Conservation (phyloP, 805 yeast species). For the Saccharomycopsis oosterbeekiorum region DNA sequence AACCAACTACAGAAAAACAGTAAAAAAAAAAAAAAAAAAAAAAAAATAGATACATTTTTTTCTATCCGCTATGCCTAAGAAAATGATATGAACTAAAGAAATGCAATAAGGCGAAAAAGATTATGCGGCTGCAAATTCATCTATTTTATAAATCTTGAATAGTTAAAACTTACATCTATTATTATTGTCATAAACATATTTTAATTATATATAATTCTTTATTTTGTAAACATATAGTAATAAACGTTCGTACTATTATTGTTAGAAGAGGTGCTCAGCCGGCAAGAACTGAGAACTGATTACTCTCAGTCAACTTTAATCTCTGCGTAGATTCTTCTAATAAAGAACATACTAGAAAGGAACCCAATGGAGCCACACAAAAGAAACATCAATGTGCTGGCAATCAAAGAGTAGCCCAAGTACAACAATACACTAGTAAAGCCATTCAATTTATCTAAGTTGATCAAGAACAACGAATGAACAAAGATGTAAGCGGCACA, state of each 20-base stretch:
- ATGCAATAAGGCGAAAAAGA: not conserved
- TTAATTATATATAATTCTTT: not conserved
- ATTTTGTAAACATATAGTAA: not conserved
- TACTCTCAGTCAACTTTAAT: conserved; percentile 67
- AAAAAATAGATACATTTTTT: not conserved
- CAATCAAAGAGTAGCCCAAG: conserved; percentile 69
- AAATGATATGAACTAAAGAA: no score
- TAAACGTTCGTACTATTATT: not conserved
- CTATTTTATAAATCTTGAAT: not conserved
- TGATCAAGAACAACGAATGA: conserved; percentile 69
- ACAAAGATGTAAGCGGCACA: conserved; percentile 76
- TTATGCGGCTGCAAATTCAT: not conserved
- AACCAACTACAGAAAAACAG: no score
- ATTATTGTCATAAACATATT: not conserved
- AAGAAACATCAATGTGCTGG: conserved; percentile 62
- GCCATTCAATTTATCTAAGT: conserved; percentile 55
- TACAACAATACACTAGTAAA: conserved; percentile 69
- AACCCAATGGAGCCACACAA: conserved; percentile 87
- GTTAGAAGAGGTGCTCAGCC: not conserved
- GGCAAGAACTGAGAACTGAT: not conserved
- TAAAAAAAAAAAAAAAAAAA: no score
- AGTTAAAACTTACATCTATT: not conserved
- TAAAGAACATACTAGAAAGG: conserved; percentile 60
- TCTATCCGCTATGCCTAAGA: not conserved
- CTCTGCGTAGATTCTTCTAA: conserved; percentile 69